These are phyloP conservation scores for Chrysanthemum makinoi DNA, from an alignment of 129 eudicot genomes.

Conservation along the genomic window DNA sequence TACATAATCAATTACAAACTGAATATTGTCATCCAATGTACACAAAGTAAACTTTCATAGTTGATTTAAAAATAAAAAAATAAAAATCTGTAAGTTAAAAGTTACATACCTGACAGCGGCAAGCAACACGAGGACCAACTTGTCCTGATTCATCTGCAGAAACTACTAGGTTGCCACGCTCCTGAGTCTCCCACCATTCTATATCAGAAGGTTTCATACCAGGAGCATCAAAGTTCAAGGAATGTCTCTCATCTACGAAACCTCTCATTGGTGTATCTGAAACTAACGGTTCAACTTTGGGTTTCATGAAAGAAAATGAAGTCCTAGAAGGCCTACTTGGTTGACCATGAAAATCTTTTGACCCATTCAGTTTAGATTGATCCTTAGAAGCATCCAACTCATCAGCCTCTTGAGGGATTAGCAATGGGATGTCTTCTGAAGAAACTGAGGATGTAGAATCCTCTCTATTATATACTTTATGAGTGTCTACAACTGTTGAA, in stretches of 20 bases:
- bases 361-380: constrained; percentile 45
- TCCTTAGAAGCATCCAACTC: constrained; percentile 44
- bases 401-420: constrained; percentile 84
- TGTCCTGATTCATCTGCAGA: constrained; percentile 81
- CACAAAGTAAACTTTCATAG: not conserved
- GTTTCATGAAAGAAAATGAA: constrained; percentile 65
- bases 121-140: constrained; percentile 93
- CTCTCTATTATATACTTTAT: constrained; percentile 38
- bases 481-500: constrained; percentile 26
- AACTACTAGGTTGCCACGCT: constrained; percentile 79
- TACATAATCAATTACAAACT: not conserved
- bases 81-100: not conserved
- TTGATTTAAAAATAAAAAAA: too few relatives aligned
- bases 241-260: constrained; percentile 72
- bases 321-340: constrained; percentile 54
- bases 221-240: constrained; percentile 31
- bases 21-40: not conserved
- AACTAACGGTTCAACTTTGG: constrained; percentile 53
- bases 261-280: constrained; percentile 87
- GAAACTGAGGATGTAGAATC: constrained; percentile 64
- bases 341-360: constrained; percentile 48
- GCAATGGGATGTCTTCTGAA: constrained; percentile 84
- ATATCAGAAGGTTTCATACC: constrained; percentile 49
- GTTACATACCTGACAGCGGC: constrained; percentile 81
- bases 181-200: constrained; percentile 98